These are phyloP conservation scores for Albophoma yamanashiensis DNA, from an alignment of 2,329 filamentous ascomycete species.

Conservation along the genomic window DNA sequence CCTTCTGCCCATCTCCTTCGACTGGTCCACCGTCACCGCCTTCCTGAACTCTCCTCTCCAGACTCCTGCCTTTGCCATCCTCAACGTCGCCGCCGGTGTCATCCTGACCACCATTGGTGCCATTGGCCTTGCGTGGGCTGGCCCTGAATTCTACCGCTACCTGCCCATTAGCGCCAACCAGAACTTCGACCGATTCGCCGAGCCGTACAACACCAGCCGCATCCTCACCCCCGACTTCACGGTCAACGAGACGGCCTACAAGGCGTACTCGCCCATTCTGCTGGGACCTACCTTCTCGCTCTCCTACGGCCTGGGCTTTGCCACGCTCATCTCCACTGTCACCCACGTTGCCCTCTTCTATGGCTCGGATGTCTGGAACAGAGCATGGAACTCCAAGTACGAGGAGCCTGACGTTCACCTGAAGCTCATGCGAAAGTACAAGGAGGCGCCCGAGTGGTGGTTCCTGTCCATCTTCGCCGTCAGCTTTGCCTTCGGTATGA, in stretches of 20 bases:
- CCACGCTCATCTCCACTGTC: conserved; percentile 40
- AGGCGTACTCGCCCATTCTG: conserved; percentile 43
- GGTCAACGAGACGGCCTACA: conserved; percentile 45
- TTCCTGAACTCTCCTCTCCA: conserved; percentile 48
- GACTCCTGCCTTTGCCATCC: conserved; percentile 48
- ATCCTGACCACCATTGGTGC: conserved; percentile 41
- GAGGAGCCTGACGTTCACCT: conserved; percentile 40
- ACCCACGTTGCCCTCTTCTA: conserved; percentile 42
- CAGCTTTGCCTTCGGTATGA: conserved; percentile 38
- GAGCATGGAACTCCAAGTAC: conserved; percentile 17
- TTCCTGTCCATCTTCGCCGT: conserved; percentile 33
- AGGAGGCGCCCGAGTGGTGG: conserved; percentile 47
- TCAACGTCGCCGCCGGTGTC: conserved; percentile 44
- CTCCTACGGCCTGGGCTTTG: conserved; percentile 47
- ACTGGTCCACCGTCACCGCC: conserved; percentile 52
- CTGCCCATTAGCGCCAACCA: conserved; percentile 42
- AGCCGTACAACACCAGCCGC: conserved; percentile 41
- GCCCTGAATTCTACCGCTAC: conserved; percentile 40
- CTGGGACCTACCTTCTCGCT: conserved; percentile 45
- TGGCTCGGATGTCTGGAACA: conserved; percentile 32
- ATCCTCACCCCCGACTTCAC: conserved; percentile 41
- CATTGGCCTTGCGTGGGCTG: conserved; percentile 39
- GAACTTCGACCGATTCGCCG: conserved; percentile 50
- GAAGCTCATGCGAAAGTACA: conserved; percentile 46
- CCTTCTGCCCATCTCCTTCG: conserved; percentile 54